phyloP scores from a whole-genome alignment of 805 yeast genomes.

The Ogataea corticis region DNA sequence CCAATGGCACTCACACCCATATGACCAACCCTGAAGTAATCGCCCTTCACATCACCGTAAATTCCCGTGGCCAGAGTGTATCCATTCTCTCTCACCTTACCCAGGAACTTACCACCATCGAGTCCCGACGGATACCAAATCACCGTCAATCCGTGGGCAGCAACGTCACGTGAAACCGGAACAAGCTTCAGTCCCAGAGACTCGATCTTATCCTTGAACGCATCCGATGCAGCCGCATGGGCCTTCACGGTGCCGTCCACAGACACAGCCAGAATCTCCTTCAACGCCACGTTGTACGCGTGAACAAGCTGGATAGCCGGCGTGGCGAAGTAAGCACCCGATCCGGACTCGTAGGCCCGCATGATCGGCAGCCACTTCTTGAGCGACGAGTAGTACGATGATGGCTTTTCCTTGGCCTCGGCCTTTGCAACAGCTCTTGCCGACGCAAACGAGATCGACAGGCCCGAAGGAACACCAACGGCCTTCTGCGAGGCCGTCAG shows the following conservation, averaged over 20 bases:
- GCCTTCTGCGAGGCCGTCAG: conserved; percentile 96
- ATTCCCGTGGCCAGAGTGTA: conserved; percentile 88
- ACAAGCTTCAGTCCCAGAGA: conserved; percentile 69
- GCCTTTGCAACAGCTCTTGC: conserved; percentile 71
- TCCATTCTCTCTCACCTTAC: conserved; percentile 59
- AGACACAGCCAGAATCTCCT: conserved; percentile 55
- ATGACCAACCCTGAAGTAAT: conserved; percentile 93
- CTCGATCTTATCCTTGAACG: conserved; percentile 60
- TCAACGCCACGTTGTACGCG: conserved; percentile 75
- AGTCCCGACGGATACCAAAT: conserved; percentile 78
- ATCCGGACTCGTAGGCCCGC: conserved; percentile 80
- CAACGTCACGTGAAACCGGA: conserved; percentile 53
- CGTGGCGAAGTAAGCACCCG: conserved; percentile 88
- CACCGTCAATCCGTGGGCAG: conserved; percentile 90
- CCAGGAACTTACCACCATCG: conserved; percentile 65
- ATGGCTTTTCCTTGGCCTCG: conserved; percentile 45
- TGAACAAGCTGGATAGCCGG: conserved; percentile 89
- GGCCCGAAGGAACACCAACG: conserved; percentile 91
- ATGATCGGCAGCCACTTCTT: conserved; percentile 87
- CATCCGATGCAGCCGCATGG: conserved; percentile 61
- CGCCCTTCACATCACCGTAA: conserved; percentile 73
- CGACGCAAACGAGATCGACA: conserved; percentile 74
- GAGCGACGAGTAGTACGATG: conserved; percentile 67
- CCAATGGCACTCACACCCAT: conserved; percentile 84
- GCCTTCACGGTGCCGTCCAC: conserved; percentile 62